Evolutionary conservation across 345 rosid species (phyloP).

Genomic region (Gossypium herbaceum): DNA sequence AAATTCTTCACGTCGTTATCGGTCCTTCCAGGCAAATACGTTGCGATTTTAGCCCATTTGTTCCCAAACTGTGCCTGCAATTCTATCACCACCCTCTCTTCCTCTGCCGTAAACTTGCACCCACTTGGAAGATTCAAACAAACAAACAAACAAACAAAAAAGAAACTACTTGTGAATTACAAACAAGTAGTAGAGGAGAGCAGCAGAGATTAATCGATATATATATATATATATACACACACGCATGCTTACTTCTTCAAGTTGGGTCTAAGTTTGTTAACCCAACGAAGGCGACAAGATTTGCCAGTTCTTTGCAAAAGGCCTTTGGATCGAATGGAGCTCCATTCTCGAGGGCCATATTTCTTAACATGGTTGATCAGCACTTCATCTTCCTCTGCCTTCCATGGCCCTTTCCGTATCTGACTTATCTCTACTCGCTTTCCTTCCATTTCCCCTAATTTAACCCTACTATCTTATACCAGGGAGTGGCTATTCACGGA

Average conservation of each 20-base stretch:
- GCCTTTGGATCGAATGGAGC: slow-evolving; percentile 99
- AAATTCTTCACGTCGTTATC: slow-evolving; percentile 96
- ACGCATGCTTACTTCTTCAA: slow-evolving; percentile 51
- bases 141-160: background rate
- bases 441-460: slow-evolving; percentile 35
- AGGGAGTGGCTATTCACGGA: background rate
- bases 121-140: slow-evolving; percentile 38
- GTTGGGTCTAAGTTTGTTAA: slow-evolving; percentile 90
- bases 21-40: slow-evolving; percentile 75
- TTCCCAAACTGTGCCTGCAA: slow-evolving; percentile 80
- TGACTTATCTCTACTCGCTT: slow-evolving; percentile 42
- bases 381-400: slow-evolving; percentile 83
- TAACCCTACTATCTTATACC: background rate
- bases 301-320: slow-evolving; percentile 81
- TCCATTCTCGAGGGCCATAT: slow-evolving; percentile 93
- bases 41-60: slow-evolving; percentile 95
- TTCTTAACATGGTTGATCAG: slow-evolving; percentile 61
- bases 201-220: background rate
- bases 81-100: slow-evolving; percentile 85
- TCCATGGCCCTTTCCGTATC: slow-evolving; percentile 92
- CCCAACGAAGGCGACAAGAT: slow-evolving; percentile 98
- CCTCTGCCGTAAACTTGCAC: slow-evolving; percentile 84
- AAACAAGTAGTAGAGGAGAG: background rate
- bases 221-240: too few relatives aligned
- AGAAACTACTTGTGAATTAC: background rate